A percentile compares a stretch with the other conserved stretches of the same genome.
Conservation (phyloP, 257 asterid species). For the Haberlea rhodopensis region DNA sequence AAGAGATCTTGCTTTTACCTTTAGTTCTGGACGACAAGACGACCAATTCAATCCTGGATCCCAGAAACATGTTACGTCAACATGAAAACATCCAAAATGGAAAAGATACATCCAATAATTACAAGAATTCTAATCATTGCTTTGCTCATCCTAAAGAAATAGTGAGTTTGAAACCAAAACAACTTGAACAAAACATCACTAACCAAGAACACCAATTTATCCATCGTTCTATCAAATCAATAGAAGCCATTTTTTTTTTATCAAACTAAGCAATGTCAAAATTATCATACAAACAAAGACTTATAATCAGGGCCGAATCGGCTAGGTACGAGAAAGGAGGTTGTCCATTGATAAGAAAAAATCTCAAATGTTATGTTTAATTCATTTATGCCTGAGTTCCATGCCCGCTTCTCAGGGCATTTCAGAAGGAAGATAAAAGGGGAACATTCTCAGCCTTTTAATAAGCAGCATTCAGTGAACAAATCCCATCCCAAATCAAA, state of each 20-base stretch:
- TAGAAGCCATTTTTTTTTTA: constrained; percentile 17
- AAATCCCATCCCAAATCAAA: too few species aligned
- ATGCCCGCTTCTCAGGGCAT: constrained; percentile 17
- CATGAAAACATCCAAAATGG: constrained; percentile 26
- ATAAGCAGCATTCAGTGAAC: too few species aligned
- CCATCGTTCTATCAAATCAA: constrained; percentile 15
- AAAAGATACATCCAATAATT: constrained; percentile 16
- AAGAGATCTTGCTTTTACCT: constrained; percentile 22
- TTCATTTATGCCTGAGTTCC: neutral
- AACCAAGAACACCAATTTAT: constrained; percentile 18
- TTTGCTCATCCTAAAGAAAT: neutral
- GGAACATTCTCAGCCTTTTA: constrained; percentile 11
- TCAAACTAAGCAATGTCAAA: constrained; percentile 19
- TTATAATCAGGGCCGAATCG: too few species aligned
- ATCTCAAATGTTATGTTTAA: too few species aligned
- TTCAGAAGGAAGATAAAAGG: constrained; percentile 10
- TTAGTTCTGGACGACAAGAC: constrained; percentile 17
- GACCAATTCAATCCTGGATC: constrained; percentile 54
- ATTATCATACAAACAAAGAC: constrained; percentile 10
- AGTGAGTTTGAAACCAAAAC: constrained; percentile 20
- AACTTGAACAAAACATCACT: neutral
- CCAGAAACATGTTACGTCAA: constrained; percentile 29
- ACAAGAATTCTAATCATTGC: neutral
- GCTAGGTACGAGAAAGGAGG: too few species aligned
- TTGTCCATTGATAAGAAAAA: neutral